Evolutionary conservation across 768 basidiomycete species (phyloP).

Genomic region (Leccinum uliginosum): DNA sequence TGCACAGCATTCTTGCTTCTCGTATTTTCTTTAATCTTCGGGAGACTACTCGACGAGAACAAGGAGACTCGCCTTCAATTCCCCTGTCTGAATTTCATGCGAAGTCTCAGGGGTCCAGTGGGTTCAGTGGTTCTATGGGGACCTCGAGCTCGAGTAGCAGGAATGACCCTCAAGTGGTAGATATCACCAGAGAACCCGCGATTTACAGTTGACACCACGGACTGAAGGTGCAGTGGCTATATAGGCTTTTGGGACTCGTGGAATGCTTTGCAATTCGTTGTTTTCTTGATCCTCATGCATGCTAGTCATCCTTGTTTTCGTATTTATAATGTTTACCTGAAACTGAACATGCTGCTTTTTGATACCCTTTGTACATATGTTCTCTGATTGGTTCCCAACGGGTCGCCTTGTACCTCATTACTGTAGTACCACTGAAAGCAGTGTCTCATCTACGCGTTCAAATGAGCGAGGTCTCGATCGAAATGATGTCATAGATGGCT

Average conservation of each 20-base stretch:
- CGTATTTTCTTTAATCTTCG: slow-evolving; percentile 23
- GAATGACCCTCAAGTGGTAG: not conserved
- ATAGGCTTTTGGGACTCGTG: not conserved
- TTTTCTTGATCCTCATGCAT: not conserved
- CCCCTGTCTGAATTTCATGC: slow-evolving; percentile 13
- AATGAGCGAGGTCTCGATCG: not conserved
- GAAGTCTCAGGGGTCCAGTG: not conserved
- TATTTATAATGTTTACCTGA: not conserved
- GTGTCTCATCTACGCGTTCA: not conserved
- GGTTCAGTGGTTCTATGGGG: not conserved
- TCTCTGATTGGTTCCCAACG: not conserved
- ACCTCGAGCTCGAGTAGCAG: not conserved
- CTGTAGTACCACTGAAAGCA: not conserved
- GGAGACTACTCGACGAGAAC: slow-evolving; percentile 12
- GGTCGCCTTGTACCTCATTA: not conserved
- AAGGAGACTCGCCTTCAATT: not conserved
- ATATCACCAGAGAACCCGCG: not conserved
- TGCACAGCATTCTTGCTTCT: slow-evolving; percentile 24
- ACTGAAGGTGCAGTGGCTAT: not conserved
- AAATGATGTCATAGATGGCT: not conserved
- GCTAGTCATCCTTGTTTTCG: not conserved
- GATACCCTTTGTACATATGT: not conserved
- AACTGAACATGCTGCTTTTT: not conserved
- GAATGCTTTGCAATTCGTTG: not conserved
- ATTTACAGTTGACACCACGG: not conserved